Evolutionary conservation across 371 early-diverging fungal species (phyloP), one percentile per base, ranked within the genome.

Genomic region (Mucor racemosus): DNA sequence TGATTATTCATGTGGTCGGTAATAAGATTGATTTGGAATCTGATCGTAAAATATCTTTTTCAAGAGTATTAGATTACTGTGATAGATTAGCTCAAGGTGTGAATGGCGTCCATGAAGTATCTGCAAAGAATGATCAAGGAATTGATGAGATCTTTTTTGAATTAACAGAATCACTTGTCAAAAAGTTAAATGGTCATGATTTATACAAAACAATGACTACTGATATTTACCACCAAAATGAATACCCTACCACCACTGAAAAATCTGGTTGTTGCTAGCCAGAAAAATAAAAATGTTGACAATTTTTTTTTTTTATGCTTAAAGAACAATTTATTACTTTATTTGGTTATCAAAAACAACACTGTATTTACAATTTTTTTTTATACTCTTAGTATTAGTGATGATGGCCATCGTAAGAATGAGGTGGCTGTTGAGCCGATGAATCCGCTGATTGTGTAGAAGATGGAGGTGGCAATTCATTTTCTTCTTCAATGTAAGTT

Each of bases 1-100:
- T 84, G 82, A 86, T 89, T 35, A 80, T 90, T 65, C 86, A 87
- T 69, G 79, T 91, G 39, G 90, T 88, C 4, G 91, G 91, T 50
- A 89, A 88, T 78, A 91, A 89, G 72, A 74, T 82, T 62, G 91
- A 91, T 71, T 73, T 91, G 64, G 88, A 84, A 66, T 26, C 80
- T 50, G 72, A 78, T 53, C 77, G 88, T 50, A 77, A 77, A 60
- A 82, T 88, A 7, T 68, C 84, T 7, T 71, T 82, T 36, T 60
- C 76, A 17, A 77, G 77, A 57, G 81, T 82, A 7, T 61, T 79
- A 36, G 80, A 82, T 40, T 88, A 86, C 46, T 85, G 83, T 31
- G 67, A 76, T 13, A 34, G 26, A 36, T 44, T 58, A 21, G 61
- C 81, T 3, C 78, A 80, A 10, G 50, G 66, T 26, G 82, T 84